Evolutionary conservation across 805 yeast species (phyloP).

Genomic region (Metschnikowia henanensis): DNA sequence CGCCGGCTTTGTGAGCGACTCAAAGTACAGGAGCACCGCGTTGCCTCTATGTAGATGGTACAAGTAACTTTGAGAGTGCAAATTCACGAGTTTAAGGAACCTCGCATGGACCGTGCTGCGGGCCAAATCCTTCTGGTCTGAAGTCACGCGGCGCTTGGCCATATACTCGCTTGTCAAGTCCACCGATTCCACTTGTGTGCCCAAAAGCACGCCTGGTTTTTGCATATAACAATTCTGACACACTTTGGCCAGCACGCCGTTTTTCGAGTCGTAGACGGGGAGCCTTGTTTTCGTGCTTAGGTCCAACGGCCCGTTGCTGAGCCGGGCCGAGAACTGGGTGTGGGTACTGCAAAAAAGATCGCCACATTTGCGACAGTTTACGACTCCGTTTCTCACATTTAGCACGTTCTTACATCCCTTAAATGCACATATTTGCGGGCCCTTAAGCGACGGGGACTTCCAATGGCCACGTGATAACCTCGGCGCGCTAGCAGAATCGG

Average conservation of each 20-base stretch:
- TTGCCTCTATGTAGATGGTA: not conserved
- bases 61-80: constrained; percentile 15
- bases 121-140: constrained; percentile 52
- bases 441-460: constrained; percentile 46
- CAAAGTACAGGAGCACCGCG: constrained; percentile 3
- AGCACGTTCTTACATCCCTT: constrained; percentile 43
- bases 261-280: constrained; percentile 27
- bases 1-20: not conserved
- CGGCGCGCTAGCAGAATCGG: constrained; percentile 7
- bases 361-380: constrained; percentile 81
- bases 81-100: constrained; percentile 45
- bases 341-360: constrained; percentile 65
- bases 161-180: constrained; percentile 50
- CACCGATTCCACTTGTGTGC: constrained; percentile 30
- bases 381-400: constrained; percentile 53
- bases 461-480: constrained; percentile 53
- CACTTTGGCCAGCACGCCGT: constrained; percentile 66
- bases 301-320: constrained; percentile 48
- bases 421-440: constrained; percentile 41
- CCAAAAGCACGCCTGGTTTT: constrained; percentile 56
- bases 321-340: constrained; percentile 51
- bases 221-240: constrained; percentile 60
- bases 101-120: constrained; percentile 60
- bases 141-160: constrained; percentile 37
- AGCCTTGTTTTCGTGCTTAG: constrained; percentile 27